Evolutionary conservation across 2,329 filamentous ascomycete species (phyloP), one percentile per base, ranked within the genome.

Genomic region (Nemania sp.): DNA sequence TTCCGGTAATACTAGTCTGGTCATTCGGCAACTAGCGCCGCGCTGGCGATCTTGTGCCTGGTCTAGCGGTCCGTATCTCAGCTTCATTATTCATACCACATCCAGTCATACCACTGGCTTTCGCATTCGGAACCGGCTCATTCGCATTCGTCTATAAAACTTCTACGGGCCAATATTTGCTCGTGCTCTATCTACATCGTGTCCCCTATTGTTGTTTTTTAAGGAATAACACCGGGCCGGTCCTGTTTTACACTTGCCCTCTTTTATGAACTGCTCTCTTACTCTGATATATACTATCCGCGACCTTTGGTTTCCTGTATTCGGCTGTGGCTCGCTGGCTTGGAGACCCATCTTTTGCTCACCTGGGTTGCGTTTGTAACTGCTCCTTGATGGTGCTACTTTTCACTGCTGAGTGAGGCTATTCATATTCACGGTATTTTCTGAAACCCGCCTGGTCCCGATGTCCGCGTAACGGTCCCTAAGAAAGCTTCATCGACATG

Each of bases 401-500:
- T 11, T 47, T 62, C 51, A 60, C 38, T 24, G 27, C 45, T 55
- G 32, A 62, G 62, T 63, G 60, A 59, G 55, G 54, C 29, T 22
- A 49, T 62, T 45, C 11, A 27, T 41, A 51, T 35, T 64, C 61
- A 32, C 56, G 38, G 43, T 55, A 22, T 59, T 59, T 54, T 43
- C 45, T 49, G 27, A 4, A 47, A 22, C 45, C 32, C 26, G 43
- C 32, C 27, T 18, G 49, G 6, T 35, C 32, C 53, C 55, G 29
- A 51, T 55, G 62, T 27, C 49, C 62, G 58, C 58, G 54, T 49
- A 58, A 68, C 47, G 64, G 52, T 43, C 59, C 72, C 58, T 61
- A 73, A 68, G 66, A 70, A 47, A 56, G 52, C 56, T 45, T 66
- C 15, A 55, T 68, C 75, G 79, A 68, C 70, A 89, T 89, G 87